Evolutionary conservation across 2,329 filamentous ascomycete genomes (phyloP).

Genomic region (Chrysoporthe cubensis): DNA sequence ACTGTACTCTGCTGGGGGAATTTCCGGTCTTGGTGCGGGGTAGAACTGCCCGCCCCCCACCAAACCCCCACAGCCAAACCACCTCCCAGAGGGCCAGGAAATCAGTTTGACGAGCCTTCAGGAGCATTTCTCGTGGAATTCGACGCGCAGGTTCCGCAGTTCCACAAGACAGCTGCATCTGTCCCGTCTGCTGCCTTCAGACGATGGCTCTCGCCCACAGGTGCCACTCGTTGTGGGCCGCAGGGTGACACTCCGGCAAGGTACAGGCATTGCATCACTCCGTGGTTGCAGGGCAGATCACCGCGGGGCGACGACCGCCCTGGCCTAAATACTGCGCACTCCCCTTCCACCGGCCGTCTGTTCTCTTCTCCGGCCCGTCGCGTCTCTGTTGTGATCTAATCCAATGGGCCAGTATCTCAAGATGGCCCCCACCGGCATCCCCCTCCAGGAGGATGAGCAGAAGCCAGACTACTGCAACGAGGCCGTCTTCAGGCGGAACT

Average conservation of each 20-base stretch:
- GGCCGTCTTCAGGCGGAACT: slow-evolving; percentile 56
- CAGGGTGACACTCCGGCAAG: slow-evolving; percentile 2
- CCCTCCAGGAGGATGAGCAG: slow-evolving; percentile 40
- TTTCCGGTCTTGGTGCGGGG: neutral
- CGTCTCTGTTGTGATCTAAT: neutral
- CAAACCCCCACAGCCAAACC: neutral
- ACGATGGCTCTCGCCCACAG: neutral
- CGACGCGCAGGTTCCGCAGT: neutral
- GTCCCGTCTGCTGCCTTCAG: neutral
- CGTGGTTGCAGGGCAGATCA: slow-evolving; percentile 10
- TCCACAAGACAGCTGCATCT: neutral
- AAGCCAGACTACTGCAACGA: slow-evolving; percentile 55
- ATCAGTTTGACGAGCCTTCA: neutral
- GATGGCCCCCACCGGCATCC: slow-evolving; percentile 36
- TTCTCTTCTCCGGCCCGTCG: neutral
- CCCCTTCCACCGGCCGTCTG: neutral
- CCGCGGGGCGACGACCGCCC: slow-evolving; percentile 11
- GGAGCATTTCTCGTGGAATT: neutral
- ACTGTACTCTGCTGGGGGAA: no score
- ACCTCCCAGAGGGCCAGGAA: neutral
- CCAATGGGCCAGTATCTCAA: slow-evolving; percentile 17
- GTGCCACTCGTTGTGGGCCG: neutral
- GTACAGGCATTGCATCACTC: neutral
- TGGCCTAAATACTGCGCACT: neutral
- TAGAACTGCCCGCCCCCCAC: neutral